These are phyloP conservation scores for Acanthamoeba quina DNA, from an alignment of 208 protist species.

Conservation along the genomic window DNA sequence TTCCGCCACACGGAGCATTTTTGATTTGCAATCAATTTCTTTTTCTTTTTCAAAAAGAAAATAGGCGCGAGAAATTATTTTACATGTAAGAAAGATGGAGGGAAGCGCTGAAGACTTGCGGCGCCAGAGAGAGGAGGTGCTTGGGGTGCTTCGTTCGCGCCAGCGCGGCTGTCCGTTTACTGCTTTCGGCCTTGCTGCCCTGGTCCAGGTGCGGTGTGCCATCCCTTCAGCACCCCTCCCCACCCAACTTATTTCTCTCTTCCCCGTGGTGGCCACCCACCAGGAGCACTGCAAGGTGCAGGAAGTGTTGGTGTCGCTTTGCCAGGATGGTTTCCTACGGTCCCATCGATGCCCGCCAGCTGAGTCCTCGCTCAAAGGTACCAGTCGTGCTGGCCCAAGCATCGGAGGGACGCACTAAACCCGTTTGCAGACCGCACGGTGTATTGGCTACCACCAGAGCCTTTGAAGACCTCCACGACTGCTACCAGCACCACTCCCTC, in stretches of 20 bases:
- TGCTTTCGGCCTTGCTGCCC: too few species aligned
- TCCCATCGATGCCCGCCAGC: not conserved
- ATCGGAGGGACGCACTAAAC: too few species aligned
- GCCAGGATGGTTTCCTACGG: not conserved
- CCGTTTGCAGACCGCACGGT: not conserved
- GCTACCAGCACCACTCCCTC: not conserved
- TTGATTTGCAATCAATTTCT: not conserved
- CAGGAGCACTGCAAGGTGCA: not conserved
- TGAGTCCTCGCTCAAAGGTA: not conserved
- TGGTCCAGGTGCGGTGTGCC: not conserved
- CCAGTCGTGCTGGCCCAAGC: too few species aligned
- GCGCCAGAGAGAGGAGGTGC: too few species aligned
- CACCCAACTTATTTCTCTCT: too few species aligned
- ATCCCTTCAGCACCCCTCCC: too few species aligned
- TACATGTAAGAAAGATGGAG: too few species aligned
- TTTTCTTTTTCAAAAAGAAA: not conserved
- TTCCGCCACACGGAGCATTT: not conserved
- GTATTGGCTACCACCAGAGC: not conserved
- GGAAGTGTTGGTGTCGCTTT: not conserved
- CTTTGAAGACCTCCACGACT: not conserved
- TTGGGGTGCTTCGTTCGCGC: too few species aligned
- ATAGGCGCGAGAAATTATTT: too few species aligned
- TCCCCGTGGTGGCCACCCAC: too few species aligned
- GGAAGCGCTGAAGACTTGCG: too few species aligned
- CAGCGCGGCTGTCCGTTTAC: too few species aligned